Evolutionary conservation across 208 protist genomes (phyloP).

Genomic region (Acanthamoeba royreba): DNA sequence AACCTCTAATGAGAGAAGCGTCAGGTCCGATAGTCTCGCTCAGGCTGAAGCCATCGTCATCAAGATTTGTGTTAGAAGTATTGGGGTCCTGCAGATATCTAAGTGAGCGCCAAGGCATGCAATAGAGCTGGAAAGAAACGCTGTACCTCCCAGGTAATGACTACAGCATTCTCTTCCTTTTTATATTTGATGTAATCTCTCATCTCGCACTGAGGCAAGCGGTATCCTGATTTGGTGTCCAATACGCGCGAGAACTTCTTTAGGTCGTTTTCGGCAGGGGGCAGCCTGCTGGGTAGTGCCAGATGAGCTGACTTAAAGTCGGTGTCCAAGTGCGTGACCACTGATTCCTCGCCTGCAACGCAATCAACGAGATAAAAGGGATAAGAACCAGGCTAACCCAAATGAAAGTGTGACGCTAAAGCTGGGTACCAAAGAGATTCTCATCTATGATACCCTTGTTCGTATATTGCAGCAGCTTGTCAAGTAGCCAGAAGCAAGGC

Average conservation of each 20-base stretch:
- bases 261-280: slow-evolving; percentile 20
- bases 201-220: neutral
- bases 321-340: neutral
- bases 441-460: neutral
- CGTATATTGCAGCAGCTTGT: slow-evolving; percentile 49
- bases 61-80: neutral
- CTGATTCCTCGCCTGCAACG: neutral
- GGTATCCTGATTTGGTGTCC: neutral
- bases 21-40: neutral
- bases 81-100: neutral
- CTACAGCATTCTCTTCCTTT: neutral
- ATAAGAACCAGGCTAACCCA: neutral
- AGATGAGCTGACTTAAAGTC: neutral
- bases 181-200: neutral
- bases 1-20: neutral
- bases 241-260: slow-evolving; percentile 32
- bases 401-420: neutral
- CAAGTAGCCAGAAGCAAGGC: slow-evolving; percentile 63
- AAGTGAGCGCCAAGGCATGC: neutral
- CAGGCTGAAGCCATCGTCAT: neutral
- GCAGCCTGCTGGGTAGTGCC: neutral
- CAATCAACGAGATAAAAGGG: neutral
- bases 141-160: neutral
- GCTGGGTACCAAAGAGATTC: neutral
- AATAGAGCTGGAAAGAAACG: neutral